Conservation (phyloP, 2,329 filamentous ascomycete genomes). For the Neofusicoccum umdonicola region DNA sequence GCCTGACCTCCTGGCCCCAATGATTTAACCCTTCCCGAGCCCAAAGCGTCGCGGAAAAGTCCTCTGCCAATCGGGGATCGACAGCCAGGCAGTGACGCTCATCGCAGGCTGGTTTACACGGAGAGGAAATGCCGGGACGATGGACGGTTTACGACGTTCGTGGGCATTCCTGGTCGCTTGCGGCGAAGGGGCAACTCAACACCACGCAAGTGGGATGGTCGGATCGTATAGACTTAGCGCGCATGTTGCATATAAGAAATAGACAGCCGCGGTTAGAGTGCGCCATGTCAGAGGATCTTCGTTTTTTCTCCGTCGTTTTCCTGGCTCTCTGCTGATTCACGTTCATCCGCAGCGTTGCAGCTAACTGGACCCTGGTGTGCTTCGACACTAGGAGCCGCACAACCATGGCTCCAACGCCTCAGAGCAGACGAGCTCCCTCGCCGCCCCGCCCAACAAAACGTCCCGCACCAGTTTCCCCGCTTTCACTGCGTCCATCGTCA, state of each 20-base stretch:
- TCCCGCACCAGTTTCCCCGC: background rate
- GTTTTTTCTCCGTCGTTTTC: background rate
- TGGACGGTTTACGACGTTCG: background rate
- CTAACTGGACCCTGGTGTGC: background rate
- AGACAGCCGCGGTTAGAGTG: background rate
- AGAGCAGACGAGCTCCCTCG: background rate
- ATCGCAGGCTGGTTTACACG: background rate
- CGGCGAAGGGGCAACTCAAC: slow-evolving; percentile 8
- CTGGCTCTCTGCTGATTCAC: background rate
- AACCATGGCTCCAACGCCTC: slow-evolving; percentile 6
- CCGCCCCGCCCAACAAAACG: background rate
- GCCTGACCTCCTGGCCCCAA: background rate
- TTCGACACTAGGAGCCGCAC: slow-evolving; percentile 2
- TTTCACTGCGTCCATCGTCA: background rate
- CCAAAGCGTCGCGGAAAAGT: background rate
- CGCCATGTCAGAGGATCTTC: background rate
- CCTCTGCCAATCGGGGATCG: background rate
- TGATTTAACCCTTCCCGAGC: background rate
- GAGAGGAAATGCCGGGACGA: background rate
- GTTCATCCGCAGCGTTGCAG: background rate
- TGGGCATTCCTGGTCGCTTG: slow-evolving; percentile 12
- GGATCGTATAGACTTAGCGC: slow-evolving; percentile 10
- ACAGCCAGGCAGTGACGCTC: background rate
- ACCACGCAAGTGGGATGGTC: slow-evolving; percentile 15
- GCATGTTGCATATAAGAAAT: slow-evolving; percentile 14